Percentiles rank a stretch among this genome's conserved stretches.
phyloP scores from a whole-genome alignment of 2,329 filamentous ascomycete species.

The Intubia oerlemansii region DNA sequence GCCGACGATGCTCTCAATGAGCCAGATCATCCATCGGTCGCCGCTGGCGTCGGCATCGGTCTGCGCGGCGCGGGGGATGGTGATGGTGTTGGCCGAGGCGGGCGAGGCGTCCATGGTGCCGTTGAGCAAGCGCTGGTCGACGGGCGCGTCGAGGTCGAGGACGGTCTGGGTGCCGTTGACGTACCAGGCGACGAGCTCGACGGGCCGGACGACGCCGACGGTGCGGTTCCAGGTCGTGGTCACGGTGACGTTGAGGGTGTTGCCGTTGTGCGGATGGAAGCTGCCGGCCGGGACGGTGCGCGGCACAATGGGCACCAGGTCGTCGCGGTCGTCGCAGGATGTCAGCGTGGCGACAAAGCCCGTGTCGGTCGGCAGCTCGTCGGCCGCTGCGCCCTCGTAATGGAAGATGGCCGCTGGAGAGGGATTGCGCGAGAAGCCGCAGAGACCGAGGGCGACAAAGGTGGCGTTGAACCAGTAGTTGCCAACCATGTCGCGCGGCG shows the following conservation, averaged over 20 bases:
- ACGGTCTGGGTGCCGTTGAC: slow-evolving; percentile 12
- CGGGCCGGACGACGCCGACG: slow-evolving; percentile 11
- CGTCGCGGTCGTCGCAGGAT: slow-evolving; percentile 7
- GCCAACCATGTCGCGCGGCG: slow-evolving; percentile 10
- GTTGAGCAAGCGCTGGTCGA: slow-evolving; percentile 14
- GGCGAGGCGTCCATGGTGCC: slow-evolving; percentile 1
- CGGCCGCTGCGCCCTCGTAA: slow-evolving; percentile 14
- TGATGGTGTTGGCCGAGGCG: slow-evolving; percentile 2
- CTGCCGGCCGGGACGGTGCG: slow-evolving; percentile 5
- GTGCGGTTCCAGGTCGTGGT: background rate
- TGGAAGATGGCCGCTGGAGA: slow-evolving; percentile 18
- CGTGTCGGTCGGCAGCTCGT: slow-evolving; percentile 11
- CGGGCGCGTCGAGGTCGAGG: slow-evolving; percentile 16
- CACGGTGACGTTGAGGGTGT: slow-evolving; percentile 6
- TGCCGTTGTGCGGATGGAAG: slow-evolving; percentile 4
- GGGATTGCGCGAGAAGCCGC: slow-evolving; percentile 9
- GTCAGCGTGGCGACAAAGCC: slow-evolving; percentile 10
- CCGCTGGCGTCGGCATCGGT: slow-evolving; percentile 1
- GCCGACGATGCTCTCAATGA: slow-evolving; percentile 6
- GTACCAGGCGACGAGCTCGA: slow-evolving; percentile 14
- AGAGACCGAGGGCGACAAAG: slow-evolving; percentile 6
- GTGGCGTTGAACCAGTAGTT: slow-evolving; percentile 14
- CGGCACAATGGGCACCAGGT: slow-evolving; percentile 8
- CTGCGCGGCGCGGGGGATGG: too few relatives aligned
- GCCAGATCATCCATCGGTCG: slow-evolving; percentile 7